Percentiles rank a stretch among this genome's conserved stretches.
Conservation (phyloP, 345 rosid genomes). For the Noccaea caerulescens region DNA sequence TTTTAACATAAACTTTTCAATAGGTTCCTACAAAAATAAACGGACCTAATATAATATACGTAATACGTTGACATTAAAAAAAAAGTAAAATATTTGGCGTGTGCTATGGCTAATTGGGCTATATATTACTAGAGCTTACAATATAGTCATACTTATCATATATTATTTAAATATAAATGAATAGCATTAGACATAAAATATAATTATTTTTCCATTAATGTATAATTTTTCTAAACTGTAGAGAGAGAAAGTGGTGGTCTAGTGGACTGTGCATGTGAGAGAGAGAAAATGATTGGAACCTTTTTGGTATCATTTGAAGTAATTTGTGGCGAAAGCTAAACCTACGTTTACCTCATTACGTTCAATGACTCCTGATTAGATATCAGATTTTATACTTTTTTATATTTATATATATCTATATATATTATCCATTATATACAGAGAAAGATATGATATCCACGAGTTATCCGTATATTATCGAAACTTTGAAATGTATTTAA, state of each 20-base stretch:
- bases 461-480: constrained; percentile 8
- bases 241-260: constrained; percentile 31
- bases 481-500: constrained; percentile 1
- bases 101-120: constrained; percentile 15
- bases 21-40: constrained; percentile 12
- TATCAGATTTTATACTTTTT: neutral
- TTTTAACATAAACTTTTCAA: neutral
- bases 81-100: constrained; percentile 13
- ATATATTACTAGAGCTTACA: constrained; percentile 15
- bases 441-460: constrained; percentile 6
- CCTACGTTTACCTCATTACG: constrained; percentile 65
- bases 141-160: constrained; percentile 9
- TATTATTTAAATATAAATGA: neutral
- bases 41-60: neutral
- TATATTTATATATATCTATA: too few species aligned
- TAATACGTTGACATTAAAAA: constrained; percentile 7
- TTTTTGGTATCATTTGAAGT: constrained; percentile 61
- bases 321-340: constrained; percentile 57
- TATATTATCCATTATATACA: neutral
- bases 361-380: constrained; percentile 58
- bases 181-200: too few species aligned
- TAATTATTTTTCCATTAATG: neutral
- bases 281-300: constrained; percentile 51
- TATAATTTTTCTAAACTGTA: neutral
- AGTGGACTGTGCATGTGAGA: constrained; percentile 44